Base-by-base conservation (phyloP, 805 yeast genomes). In the Kluyveromyces wickerhamii region DNA sequence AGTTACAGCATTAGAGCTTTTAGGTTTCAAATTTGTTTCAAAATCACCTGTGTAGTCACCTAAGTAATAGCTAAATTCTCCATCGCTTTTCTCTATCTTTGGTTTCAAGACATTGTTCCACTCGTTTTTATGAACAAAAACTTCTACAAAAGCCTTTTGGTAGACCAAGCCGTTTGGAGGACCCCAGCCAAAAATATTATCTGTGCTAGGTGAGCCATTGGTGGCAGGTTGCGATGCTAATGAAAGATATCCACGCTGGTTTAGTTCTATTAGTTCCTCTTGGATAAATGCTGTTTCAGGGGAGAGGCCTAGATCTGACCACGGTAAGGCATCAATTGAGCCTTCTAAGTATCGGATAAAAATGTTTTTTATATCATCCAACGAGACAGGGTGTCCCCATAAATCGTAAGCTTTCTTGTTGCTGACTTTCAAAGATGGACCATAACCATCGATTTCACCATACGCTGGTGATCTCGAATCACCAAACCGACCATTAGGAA, bases 381-480 rank as follows among this genome's bases (percentile, higher is more conserved):
- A 44, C 10, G 66, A 65, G 21, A 65, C 71, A 4, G 96, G 95
- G 35, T 67, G 63, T 0, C 95, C 95, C 96, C 96, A 88, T 13
- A 76, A 65, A 35, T 72, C 74, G 32, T 70, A 64, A 1, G 94
- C 94, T 49, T 69, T 74, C 23, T 71, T 67, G 9, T 77, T 70
- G 6, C 79, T 71, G 4, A 85, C 77, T 51, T 88, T 88, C 49
- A 92, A 71, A 2, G 82, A 74, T 0, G 96, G 95, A 2, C 97
- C 97, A 57, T 89, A 92, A 20, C 97, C 97, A 57, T 88, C 96
- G 48, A 89, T 85, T 62, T 89, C 96, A 66, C 97, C 98, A 59
- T 83, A 89, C 1, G 97, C 97, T 13, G 96, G 96, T 21, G 95
- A 85, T 49, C 92, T 69, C 0, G 95, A 83, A 61, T 87, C 95